Base-by-base conservation (phyloP, 2,329 filamentous ascomycete species). In the Epichloe glyceriae region DNA sequence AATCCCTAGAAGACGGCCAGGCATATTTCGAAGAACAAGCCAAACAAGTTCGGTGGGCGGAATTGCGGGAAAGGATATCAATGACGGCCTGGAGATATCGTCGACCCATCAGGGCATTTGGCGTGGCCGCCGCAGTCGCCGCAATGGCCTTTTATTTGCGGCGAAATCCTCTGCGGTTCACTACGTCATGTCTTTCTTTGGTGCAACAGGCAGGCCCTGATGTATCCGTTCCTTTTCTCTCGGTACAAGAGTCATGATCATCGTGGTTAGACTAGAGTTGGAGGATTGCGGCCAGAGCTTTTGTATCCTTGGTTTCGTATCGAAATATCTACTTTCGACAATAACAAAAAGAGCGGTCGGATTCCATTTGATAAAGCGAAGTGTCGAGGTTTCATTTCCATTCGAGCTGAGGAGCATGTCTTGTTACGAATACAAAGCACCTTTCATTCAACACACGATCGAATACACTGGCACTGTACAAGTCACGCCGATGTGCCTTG, bases 21-120 rank as follows among this genome's bases (percentile, higher is more conserved):
- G 64, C 61, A 4, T 77, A 83, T 53, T 91, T 96, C 59, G 69
- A 79, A 39, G 74, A 74, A 56, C 91, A 97, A 64, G 80, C 81
- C 3, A 73, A 71, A 50, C 83, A 95, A 59, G 70, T 97, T n/a
- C 70, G 73, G 50, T 78, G 82, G 65, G 73, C 78, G 47, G 83
- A 94, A 61, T 50, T 64, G 46, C 60, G 60, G 39, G 58, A 62
- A 33, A 61, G 54, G 26, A 47, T 64, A 17, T 61, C 60, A 37
- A 50, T 54, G 45, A 52, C 73, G 26, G 58, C 85, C 22, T 82
- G 79, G 78, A 72, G 70, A 56, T 85, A 93, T 66, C 76, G 85
- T 48, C 73, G 76, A 53, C 80, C 86, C 1, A 77, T 78, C 42
- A 71, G 77, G 15, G 76, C 78, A 26, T 68, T 82, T 45, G 83